A percentile compares a stretch with the other conserved stretches of the same genome.
Evolutionary conservation across 306 rosid genomes (phyloP).

Genomic region (Malus sylvestris): DNA sequence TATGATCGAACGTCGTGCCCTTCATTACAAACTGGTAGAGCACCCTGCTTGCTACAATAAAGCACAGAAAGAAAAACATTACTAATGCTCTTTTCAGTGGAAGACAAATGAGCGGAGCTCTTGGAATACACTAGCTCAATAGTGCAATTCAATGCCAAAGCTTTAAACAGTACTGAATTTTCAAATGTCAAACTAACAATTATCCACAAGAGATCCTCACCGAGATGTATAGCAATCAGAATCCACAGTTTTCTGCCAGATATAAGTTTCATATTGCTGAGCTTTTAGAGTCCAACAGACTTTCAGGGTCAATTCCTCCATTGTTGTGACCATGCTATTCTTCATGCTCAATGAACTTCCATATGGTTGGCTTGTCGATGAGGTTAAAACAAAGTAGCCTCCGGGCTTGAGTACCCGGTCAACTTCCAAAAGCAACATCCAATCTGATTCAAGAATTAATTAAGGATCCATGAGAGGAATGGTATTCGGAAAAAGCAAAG

Average conservation of each 20-base stretch:
- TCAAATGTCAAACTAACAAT: not conserved
- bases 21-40: conserved; percentile 64
- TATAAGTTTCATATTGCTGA: conserved; percentile 83
- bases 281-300: conserved; percentile 91
- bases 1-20: conserved; percentile 50
- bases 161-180: not conserved
- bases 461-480: conserved; percentile 8
- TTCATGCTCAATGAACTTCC: conserved; percentile 55
- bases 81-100: conserved; percentile 5
- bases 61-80: conserved; percentile 2
- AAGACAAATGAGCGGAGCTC: conserved; percentile 3
- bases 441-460: conserved; percentile 53
- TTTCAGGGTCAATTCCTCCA: conserved; percentile 60
- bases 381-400: conserved; percentile 91
- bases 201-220: conserved; percentile 29
- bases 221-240: conserved; percentile 67
- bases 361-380: conserved; percentile 57
- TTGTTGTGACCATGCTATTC: conserved; percentile 45
- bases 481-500: conserved; percentile 2
- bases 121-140: conserved; percentile 14
- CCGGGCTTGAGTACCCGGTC: conserved; percentile 98
- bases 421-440: conserved; percentile 73
- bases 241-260: conserved; percentile 90
- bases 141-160: conserved; percentile 21
- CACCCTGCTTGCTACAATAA: conserved; percentile 52